A percentile compares a stretch with the other conserved stretches of the same genome.
Conservation (phyloP, 148 eudicot species). For the Vaccinium myrtillus region DNA sequence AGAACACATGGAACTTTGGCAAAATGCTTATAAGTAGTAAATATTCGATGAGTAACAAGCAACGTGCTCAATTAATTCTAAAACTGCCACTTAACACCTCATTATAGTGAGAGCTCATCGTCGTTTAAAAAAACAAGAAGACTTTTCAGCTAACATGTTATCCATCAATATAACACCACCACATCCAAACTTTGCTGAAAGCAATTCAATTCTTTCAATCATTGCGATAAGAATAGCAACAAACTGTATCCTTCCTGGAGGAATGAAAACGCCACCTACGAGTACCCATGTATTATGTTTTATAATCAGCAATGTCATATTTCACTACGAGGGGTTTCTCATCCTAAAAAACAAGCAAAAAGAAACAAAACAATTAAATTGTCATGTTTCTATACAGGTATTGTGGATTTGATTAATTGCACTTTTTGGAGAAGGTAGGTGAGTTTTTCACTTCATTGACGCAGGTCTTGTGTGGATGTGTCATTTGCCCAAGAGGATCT, state of each 20-base stretch:
- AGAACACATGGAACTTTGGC: not conserved
- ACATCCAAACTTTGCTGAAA: not conserved
- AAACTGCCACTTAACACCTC: not conserved
- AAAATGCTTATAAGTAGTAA: not conserved
- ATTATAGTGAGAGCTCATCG: not conserved
- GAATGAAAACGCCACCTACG: not conserved
- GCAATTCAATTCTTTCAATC: not conserved
- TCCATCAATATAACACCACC: not conserved
- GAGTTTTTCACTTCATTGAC: not conserved
- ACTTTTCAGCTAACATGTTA: not conserved
- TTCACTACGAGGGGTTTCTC: not conserved
- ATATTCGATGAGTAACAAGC: not conserved
- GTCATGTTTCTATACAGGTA: not conserved
- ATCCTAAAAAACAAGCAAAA: not conserved
- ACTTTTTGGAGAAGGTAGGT: not conserved
- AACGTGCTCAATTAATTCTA: not conserved
- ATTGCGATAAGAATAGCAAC: not conserved
- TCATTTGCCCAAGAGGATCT: not conserved
- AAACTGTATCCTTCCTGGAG: not conserved
- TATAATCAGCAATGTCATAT: not conserved
- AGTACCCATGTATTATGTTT: not conserved
- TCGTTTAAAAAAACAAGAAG: not conserved
- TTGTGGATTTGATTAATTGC: not conserved
- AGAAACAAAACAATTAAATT: not conserved
- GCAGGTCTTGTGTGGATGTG: not conserved